Percentiles rank a stretch among this genome's conserved stretches.
Conservation (phyloP, 768 basidiomycete species). For the Leccinum subtestaceum region DNA sequence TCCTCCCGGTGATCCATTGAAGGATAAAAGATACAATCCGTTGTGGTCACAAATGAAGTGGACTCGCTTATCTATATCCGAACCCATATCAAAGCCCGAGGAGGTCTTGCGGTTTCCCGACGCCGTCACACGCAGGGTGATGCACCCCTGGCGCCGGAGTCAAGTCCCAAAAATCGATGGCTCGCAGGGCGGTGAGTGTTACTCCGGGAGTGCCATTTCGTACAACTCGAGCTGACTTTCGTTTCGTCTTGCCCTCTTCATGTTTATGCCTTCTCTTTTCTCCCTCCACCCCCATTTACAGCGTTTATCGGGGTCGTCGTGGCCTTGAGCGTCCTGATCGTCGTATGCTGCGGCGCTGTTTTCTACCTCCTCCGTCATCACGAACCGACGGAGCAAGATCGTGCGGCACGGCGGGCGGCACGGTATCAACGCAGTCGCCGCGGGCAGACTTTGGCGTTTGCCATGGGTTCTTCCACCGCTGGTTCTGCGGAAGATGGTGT, state of each 20-base stretch:
- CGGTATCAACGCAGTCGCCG: conserved; percentile 27
- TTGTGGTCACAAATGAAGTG: neutral
- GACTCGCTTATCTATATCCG: neutral
- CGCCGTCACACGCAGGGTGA: neutral
- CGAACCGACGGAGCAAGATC: conserved; percentile 41
- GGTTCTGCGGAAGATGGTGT: neutral
- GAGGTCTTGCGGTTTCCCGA: neutral
- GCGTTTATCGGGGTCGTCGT: conserved; percentile 65
- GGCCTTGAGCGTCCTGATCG: conserved; percentile 50
- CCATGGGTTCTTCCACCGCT: conserved; percentile 5
- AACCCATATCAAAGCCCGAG: neutral
- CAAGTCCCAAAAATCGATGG: conserved; percentile 48
- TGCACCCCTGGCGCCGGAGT: conserved; percentile 17
- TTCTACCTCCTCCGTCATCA: conserved; percentile 55
- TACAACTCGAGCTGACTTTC: neutral
- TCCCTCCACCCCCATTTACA: neutral
- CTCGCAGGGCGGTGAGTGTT: conserved; percentile 44
- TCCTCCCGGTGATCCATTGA: neutral
- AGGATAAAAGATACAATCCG: neutral
- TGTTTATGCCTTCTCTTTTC: neutral
- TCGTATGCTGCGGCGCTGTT: conserved; percentile 50
- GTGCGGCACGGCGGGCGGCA: conserved; percentile 33
- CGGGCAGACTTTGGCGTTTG: conserved; percentile 17
- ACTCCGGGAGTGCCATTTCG: neutral
- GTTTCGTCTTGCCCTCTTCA: neutral